Conservation (phyloP, 441 rosid species). For the Isatis lusitanica region DNA sequence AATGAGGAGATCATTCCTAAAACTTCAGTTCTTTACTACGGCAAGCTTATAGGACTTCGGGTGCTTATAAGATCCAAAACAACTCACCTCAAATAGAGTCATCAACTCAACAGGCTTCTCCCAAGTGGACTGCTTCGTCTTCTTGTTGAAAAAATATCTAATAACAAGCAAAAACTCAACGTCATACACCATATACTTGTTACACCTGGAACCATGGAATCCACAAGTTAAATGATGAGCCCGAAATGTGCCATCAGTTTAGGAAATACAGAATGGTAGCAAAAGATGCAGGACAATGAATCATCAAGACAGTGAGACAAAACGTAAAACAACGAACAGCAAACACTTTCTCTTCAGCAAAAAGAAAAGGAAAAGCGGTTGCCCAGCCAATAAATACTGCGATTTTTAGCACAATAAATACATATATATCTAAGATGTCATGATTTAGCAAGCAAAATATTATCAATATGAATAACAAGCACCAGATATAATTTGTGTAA, state of each 20-base stretch:
- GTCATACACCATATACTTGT: conserved; percentile 16
- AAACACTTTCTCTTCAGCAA: conserved; percentile 10
- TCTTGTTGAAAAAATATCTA: conserved; percentile 93
- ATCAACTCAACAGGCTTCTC: conserved; percentile 95
- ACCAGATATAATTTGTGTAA: not conserved
- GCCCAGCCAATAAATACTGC: not conserved
- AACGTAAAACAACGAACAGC: not conserved
- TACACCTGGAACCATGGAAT: conserved; percentile 17
- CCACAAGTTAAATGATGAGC: conserved; percentile 3
- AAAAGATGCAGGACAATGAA: conserved; percentile 1
- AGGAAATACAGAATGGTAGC: conserved; percentile 1
- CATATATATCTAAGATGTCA: not conserved
- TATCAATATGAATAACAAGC: conserved; percentile 2
- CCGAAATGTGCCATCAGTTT: not conserved
- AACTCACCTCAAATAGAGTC: conserved; percentile 93
- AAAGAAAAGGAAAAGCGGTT: not conserved
- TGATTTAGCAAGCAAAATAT: not conserved
- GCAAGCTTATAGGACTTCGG: conserved; percentile 14
- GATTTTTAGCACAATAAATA: not conserved
- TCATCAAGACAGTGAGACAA: not conserved
- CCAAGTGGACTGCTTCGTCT: conserved; percentile 86
- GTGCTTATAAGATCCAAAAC: conserved; percentile 17
- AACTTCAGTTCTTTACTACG: conserved; percentile 16
- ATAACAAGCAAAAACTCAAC: conserved; percentile 22
- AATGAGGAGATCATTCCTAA: conserved; percentile 9